These are phyloP conservation scores for Yamadazyma membranifaciens DNA, from an alignment of 1,139 yeast genomes.

Conservation along the genomic window DNA sequence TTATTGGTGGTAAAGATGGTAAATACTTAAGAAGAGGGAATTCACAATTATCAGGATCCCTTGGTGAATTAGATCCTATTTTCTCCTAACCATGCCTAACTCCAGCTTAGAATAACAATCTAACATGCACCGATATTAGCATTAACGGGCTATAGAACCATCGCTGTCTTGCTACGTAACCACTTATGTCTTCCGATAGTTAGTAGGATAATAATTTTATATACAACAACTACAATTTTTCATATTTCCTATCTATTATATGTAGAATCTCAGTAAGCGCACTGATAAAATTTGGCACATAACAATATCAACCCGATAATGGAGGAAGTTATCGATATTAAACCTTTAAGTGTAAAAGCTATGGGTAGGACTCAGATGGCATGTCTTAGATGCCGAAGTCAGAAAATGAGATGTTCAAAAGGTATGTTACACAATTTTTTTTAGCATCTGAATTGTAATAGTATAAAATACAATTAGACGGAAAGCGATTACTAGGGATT, in stretches of 20 bases:
- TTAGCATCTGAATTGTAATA: neutral
- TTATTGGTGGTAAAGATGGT: constrained; percentile 19
- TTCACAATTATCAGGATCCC: constrained; percentile 20
- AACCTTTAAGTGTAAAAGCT: constrained; percentile 14
- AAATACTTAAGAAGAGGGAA: constrained; percentile 23
- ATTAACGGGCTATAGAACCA: too few species aligned
- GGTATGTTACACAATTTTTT: constrained; percentile 10
- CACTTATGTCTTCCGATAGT: neutral
- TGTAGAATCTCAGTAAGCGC: too few species aligned
- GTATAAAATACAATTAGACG: neutral
- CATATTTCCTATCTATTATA: too few species aligned
- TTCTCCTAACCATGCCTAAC: constrained; percentile 2
- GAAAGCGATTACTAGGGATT: neutral
- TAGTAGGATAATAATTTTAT: too few species aligned
- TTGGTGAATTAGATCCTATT: constrained; percentile 9
- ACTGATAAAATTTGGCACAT: neutral
- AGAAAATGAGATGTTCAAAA: constrained; percentile 17
- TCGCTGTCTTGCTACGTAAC: neutral
- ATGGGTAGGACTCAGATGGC: constrained; percentile 17
- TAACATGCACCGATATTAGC: too few species aligned
- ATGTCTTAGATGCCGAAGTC: constrained; percentile 14
- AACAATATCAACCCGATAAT: neutral
- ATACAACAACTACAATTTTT: too few species aligned
- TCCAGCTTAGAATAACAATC: too few species aligned
- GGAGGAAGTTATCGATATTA: constrained; percentile 9